These are phyloP conservation scores for Takashimella koratensis DNA, from an alignment of 1,284 basidiomycete genomes.

Conservation along the genomic window DNA sequence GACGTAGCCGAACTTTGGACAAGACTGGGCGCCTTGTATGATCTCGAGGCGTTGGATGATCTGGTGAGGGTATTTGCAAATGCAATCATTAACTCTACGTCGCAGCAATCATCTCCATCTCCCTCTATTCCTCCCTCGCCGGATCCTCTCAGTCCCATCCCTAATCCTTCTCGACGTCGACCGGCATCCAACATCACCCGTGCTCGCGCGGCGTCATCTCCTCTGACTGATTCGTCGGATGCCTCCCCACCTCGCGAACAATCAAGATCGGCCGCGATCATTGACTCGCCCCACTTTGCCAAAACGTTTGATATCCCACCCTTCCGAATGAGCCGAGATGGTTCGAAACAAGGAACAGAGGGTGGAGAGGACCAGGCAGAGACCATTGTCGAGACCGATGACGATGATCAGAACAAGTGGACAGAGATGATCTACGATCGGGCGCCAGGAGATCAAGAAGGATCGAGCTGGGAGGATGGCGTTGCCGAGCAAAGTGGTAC, in stretches of 20 bases:
- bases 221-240: constrained; percentile 7
- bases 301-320: constrained; percentile 13
- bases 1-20: constrained; percentile 65
- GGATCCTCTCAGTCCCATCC: constrained; percentile 15
- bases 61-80: constrained; percentile 56
- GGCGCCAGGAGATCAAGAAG: constrained; percentile 7
- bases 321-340: neutral
- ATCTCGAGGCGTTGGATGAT: constrained; percentile 70
- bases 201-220: constrained; percentile 8
- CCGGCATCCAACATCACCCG: constrained; percentile 1
- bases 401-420: constrained; percentile 6
- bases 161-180: constrained; percentile 9
- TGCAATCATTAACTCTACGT: too few species aligned
- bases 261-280: constrained; percentile 9
- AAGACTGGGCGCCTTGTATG: constrained; percentile 67
- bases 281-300: constrained; percentile 16
- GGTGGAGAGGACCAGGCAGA: neutral
- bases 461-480: constrained; percentile 9
- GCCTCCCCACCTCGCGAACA: constrained; percentile 1
- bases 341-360: neutral
- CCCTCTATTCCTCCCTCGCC: constrained; percentile 16
- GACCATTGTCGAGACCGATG: constrained; percentile 3
- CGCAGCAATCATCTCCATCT: constrained; percentile 10
- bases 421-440: constrained; percentile 6
- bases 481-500: constrained; percentile 7